Evolutionary conservation across 1,284 basidiomycete species (phyloP), one percentile per base, ranked within the genome.

Genomic region (Veloporphyrellus conicus): DNA sequence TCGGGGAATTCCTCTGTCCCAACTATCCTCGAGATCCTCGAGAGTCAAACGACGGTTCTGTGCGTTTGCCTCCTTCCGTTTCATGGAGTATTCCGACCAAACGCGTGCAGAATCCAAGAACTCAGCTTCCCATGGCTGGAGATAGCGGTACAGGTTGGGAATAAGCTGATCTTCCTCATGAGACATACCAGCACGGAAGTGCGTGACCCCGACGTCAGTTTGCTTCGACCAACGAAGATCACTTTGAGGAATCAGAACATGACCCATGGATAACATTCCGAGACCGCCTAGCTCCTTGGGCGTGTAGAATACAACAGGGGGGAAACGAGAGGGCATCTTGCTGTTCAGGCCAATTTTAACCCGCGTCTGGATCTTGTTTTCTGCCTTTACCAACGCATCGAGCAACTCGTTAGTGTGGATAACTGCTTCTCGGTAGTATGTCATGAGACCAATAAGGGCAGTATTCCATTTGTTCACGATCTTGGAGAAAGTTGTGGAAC

Each of bases 391-490:
- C 35, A 97, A 76, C 1, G 91, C 80, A 64, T 97, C 93, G 44
- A 97, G 79, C 22, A 99, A 78, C 70, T 98, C 94, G 61, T 93
- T 93, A 28, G 96, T 99, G 66, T 96, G 92, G 52, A 97, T 92
- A 53, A 98, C 93, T n/a, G 94, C 95, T 66, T 99, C 95, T 53
- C 95, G 90, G 71, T 98, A 99, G 73, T 98, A 99, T 1, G 94
- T 97, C 92, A 96, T 93, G 28, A 94, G 72, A 52, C 92, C 92
- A 56, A 94, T 95, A 45, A 95, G 79, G 10, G 91, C 90, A 3
- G 93, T 95, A 69, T 97, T 98, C 93, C 93, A 97, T 73, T 98
- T 98, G 77, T 99, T 99, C 64, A 98, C 90, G 61, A 99, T 97
- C 79, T 99, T 99, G 53, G 91, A 93, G 79, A 99, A 99, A 0